Conservation (phyloP, 2,329 filamentous ascomycete genomes). For the Pseudogymnoascus sp. region DNA sequence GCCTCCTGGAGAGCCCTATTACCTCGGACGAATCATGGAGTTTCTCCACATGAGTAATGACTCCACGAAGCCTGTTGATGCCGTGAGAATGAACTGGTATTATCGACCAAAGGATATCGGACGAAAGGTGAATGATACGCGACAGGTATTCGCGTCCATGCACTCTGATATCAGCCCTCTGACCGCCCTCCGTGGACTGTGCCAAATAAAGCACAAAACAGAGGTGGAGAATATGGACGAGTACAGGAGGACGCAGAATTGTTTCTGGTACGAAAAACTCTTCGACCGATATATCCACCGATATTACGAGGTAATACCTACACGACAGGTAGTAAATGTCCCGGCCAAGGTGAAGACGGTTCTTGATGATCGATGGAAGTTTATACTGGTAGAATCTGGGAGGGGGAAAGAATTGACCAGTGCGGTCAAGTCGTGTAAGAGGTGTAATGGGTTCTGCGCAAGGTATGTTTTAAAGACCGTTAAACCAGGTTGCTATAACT, state of each 20-base stretch:
- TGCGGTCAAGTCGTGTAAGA: slow-evolving; percentile 92
- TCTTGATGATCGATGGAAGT: slow-evolving; percentile 93
- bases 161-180: slow-evolving; percentile 94
- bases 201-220: slow-evolving; percentile 78
- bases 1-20: slow-evolving; percentile 95
- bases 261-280: slow-evolving; percentile 95
- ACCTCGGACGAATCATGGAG: slow-evolving; percentile 96
- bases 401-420: slow-evolving; percentile 93
- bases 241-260: slow-evolving; percentile 77
- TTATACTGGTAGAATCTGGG: slow-evolving; percentile 87
- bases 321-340: slow-evolving; percentile 88
- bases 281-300: slow-evolving; percentile 98
- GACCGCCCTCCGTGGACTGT: slow-evolving; percentile 88
- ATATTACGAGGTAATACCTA: slow-evolving; percentile 94
- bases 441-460: slow-evolving; percentile 84
- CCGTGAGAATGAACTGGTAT: slow-evolving; percentile 94
- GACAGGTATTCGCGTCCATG: slow-evolving; percentile 93
- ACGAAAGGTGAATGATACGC: slow-evolving; percentile 83
- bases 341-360: slow-evolving; percentile 92
- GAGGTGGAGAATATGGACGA: slow-evolving; percentile 78
- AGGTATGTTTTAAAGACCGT: slow-evolving; percentile 51
- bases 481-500: slow-evolving; percentile 7
- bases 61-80: slow-evolving; percentile 66
- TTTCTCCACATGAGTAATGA: slow-evolving; percentile 81
- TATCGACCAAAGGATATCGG: slow-evolving; percentile 95